Base-by-base conservation (phyloP, 2,329 filamentous ascomycete genomes). In the Claviceps purpurea region DNA sequence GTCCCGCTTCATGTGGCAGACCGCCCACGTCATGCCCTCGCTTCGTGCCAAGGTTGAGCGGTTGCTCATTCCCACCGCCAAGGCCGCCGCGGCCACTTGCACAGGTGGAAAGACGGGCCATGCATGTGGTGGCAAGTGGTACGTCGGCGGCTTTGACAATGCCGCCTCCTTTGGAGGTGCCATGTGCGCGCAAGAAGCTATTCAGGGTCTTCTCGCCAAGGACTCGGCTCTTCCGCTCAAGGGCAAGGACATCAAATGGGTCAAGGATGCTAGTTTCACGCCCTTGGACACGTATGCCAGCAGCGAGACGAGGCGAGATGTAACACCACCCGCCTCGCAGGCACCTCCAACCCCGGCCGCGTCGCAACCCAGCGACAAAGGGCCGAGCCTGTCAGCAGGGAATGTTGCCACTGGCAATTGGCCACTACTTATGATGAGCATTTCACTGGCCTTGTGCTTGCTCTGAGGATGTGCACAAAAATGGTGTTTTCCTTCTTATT, bases 91-190 rank as follows among this genome's bases (percentile, higher is more conserved):
- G 4, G 62, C 68, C 34, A 69, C 74, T 2, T 85, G 82, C 62
- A 75, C 74, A 0, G 81, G 80, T 14, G 76, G 74, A n/a, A 56
- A 63, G 3, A 68, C 70, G 54, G 73, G 74, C 4, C 72, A 70
- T 2, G 69, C 71, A 18, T 85, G 82, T 58, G 80, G 81, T n/a
- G 69, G 77, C 60, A 76, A 74, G 61, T 85, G 82, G 82, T 82
- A 81, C 55, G 67, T 70, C 1, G 73, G 73, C 41, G 74, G 70
- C 1, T 82, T 72, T 55, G 81, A 85, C 59, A 73, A 72, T 40
- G 68, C 64, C 24, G 62, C 68, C 0, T 79, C 80, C 2, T 69
- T 84, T 5, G 82, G 82, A 4, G 77, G 82, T 64, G 75, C 84
- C 61, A 80, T 85, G 78, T 77, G 73, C 52, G 82, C 79, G 1